These are phyloP conservation scores for Chlamydomonas eustigma DNA, from an alignment of 139 green algal species.

Conservation along the genomic window DNA sequence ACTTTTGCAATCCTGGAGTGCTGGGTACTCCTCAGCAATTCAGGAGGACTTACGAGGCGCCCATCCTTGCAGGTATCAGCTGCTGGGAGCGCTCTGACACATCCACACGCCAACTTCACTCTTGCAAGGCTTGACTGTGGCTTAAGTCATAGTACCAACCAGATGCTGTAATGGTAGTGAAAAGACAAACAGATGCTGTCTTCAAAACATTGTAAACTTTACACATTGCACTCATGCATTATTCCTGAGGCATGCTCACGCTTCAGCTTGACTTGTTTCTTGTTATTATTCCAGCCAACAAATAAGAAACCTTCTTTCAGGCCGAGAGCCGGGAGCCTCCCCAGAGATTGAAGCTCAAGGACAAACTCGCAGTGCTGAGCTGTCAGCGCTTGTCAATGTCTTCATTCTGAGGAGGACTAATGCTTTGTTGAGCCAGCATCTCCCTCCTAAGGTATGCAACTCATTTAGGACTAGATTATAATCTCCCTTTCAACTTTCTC, in stretches of 20 bases:
- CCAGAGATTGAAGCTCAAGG: constrained; percentile 52
- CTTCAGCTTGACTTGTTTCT: neutral
- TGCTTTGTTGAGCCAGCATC: constrained; percentile 85
- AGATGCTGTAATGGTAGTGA: no score
- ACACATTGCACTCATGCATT: neutral
- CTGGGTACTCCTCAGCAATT: constrained; percentile 66
- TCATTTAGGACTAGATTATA: neutral
- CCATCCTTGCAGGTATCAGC: constrained; percentile 64
- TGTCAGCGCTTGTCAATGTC: constrained; percentile 87
- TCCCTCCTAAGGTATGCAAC: constrained; percentile 87
- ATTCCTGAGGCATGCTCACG: neutral
- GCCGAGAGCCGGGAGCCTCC: constrained; percentile 38
- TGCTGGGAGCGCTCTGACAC: no score
- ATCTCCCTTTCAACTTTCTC: no score
- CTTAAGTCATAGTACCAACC: no score
- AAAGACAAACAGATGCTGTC: no score
- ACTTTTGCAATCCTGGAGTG: constrained; percentile 94
- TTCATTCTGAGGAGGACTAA: constrained; percentile 99
- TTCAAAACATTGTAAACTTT: no score
- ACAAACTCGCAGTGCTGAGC: constrained; percentile 67
- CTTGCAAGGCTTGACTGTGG: no score
- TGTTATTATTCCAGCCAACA: constrained; percentile 26
- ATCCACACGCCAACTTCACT: no score
- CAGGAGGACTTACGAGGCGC: constrained; percentile 52
- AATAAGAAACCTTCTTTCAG: constrained; percentile 74